Evolutionary conservation across 2,329 filamentous ascomycete genomes (phyloP), one percentile per base, ranked within the genome.

Genomic region (Thelonectria rubi): DNA sequence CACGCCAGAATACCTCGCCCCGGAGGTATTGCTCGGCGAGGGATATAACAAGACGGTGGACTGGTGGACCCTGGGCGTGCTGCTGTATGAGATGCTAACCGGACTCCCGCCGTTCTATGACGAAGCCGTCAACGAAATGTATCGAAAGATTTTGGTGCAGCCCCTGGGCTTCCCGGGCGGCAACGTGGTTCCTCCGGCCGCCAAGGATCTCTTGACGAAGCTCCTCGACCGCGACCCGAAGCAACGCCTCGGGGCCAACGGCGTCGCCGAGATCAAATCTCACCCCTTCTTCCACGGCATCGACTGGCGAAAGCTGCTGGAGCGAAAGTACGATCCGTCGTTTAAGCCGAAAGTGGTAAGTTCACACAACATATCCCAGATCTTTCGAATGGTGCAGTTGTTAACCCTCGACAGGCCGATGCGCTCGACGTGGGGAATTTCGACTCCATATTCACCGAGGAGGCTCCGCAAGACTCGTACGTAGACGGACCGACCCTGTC

Each of bases 111-210:
- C 94, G 0, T 98, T 97, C 80, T 98, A 98, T 79, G 94, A 98
- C 72, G 94, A 98, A 79, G 97, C 97, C 80, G 97, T 93, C 59
- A 97, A 98, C 78, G 94, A 97, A 79, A 98, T 96, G 94, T 97
- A 98, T 79, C 90, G 93, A 76, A 98, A 97, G 86, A 98, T 98
- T 72, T 82, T 97, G 48, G 93, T 93, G 59, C 94, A 97, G 77
- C 94, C 94, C 26, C 84, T 98, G 54, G 92, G 96, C 75, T 98
- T 98, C 86, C 94, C 94, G 17, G 46, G 58, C 11, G 32, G 21
- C 15, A 93, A 97, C 69, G 88, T 97, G 39, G 94, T 98, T 30
- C 94, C 94, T 15, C 91, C 92, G 1, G 93, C 94, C 32, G 94
- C 94, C 63, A 93, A 95, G 76, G 94, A 97, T 76, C 86, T 98